Evolutionary conservation across 306 rosid genomes (phyloP).

Genomic region (Trifolium repens): DNA sequence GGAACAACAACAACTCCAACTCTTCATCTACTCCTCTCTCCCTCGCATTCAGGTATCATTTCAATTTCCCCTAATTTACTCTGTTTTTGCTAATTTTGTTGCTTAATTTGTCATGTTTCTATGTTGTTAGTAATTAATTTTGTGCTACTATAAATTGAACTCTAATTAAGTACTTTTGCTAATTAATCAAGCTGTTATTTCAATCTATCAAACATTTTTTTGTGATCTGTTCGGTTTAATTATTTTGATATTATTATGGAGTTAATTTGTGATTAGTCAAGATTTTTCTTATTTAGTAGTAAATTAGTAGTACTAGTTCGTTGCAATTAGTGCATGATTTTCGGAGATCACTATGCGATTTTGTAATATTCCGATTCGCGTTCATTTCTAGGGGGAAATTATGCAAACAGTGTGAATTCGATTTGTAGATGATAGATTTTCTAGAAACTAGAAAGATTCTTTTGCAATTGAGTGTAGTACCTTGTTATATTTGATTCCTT

Average conservation of each 20-base stretch:
- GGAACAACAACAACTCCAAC: conserved; percentile 9
- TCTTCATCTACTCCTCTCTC: conserved; percentile 31
- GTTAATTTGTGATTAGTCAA: neutral
- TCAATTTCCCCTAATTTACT: neutral
- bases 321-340: neutral
- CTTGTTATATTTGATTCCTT: neutral
- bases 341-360: conserved; percentile 11
- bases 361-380: neutral
- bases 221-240: conserved; percentile 8
- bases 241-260: neutral
- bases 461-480: neutral
- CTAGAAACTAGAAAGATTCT: neutral
- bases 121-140: too few species aligned
- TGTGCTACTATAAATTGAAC: neutral
- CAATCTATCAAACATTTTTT: neutral
- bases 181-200: neutral
- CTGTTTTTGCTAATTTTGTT: neutral
- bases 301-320: neutral
- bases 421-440: neutral
- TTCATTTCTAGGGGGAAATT: neutral
- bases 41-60: conserved; percentile 50
- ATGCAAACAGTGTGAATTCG: neutral
- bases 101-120: neutral
- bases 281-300: neutral
- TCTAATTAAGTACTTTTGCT: neutral